A percentile compares a stretch with the other conserved stretches of the same genome.
Conservation (phyloP, 2,329 filamentous ascomycete genomes). For the Penicillium thymicola region DNA sequence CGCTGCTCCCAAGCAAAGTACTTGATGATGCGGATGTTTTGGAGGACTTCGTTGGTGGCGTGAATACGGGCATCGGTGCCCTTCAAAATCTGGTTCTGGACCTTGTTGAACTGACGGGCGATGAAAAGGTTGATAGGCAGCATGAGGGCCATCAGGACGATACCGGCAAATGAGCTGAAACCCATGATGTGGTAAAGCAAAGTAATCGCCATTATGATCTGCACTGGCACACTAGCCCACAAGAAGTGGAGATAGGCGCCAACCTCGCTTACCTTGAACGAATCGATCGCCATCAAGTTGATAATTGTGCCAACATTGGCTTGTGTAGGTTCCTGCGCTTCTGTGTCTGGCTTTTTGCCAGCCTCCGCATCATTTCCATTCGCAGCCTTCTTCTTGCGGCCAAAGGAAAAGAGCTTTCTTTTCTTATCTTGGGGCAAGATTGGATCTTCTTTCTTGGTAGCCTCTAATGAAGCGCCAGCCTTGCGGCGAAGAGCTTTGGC, state of each 20-base stretch:
- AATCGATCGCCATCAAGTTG: constrained; percentile 98
- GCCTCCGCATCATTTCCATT: constrained; percentile 26
- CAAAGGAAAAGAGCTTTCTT: constrained; percentile 53
- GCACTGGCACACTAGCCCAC: constrained; percentile 86
- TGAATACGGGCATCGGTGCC: constrained; percentile 95
- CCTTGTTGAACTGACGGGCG: constrained; percentile 76
- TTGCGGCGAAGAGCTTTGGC: constrained; percentile 91
- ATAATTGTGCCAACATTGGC: constrained; percentile 97
- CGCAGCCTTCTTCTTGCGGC: constrained; percentile 53
- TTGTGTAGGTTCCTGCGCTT: constrained; percentile 57
- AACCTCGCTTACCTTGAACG: constrained; percentile 95
- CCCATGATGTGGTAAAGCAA: constrained; percentile 89
- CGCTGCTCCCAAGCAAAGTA: constrained; percentile 98
- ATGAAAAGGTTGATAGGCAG: constrained; percentile 88
- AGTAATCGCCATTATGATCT: constrained; percentile 74
- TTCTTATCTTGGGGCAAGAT: constrained; percentile 38
- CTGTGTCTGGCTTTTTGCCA: constrained; percentile 14
- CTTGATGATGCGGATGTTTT: constrained; percentile 98
- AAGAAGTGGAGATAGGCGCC: constrained; percentile 94
- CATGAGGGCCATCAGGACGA: constrained; percentile 83
- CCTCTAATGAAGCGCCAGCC: constrained; percentile 74
- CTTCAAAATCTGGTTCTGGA: constrained; percentile 86
- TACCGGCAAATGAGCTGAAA: constrained; percentile 87
- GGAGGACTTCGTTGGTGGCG: constrained; percentile 91
- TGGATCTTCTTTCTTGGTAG: constrained; percentile 60